Percentiles rank a stretch among this genome's conserved stretches.
These are phyloP conservation scores for Eruca vesicaria DNA, from an alignment of 441 rosid species.

Conservation along the genomic window DNA sequence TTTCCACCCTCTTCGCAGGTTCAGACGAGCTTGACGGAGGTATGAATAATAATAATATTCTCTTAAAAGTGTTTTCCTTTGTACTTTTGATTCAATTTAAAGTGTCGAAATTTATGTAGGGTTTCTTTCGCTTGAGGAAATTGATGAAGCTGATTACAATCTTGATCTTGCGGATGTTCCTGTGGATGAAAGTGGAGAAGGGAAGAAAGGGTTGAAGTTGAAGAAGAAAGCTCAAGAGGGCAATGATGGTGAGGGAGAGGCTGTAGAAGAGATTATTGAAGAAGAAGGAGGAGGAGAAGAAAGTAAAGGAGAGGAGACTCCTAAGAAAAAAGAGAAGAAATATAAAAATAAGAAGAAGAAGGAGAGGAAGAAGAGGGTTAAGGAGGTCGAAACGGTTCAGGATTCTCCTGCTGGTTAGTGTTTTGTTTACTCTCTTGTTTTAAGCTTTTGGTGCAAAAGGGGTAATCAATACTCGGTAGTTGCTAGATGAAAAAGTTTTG, in stretches of 20 bases:
- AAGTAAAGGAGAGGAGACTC: conserved; percentile 14
- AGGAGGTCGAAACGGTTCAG: conserved; percentile 26
- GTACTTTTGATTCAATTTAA: too few species aligned
- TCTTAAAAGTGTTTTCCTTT: background rate
- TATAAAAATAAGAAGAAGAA: conserved; percentile 22
- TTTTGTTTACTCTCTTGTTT: conserved; percentile 8
- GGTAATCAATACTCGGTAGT: background rate
- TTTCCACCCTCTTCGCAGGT: conserved; percentile 61
- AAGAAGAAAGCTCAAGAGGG: conserved; percentile 33
- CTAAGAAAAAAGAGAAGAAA: conserved; percentile 40
- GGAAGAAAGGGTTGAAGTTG: conserved; percentile 30
- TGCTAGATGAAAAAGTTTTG: background rate
- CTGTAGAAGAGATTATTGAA: conserved; percentile 28
- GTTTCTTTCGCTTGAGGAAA: conserved; percentile 90
- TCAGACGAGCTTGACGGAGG: conserved; percentile 89
- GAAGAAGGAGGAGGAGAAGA: background rate
- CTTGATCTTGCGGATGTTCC: conserved; percentile 47
- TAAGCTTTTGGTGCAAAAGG: background rate
- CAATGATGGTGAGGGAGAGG: conserved; percentile 34
- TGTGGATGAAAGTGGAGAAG: conserved; percentile 32
- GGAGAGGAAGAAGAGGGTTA: conserved; percentile 17
- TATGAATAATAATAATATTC: conserved; percentile 13
- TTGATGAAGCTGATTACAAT: conserved; percentile 71
- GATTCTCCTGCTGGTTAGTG: conserved; percentile 55
- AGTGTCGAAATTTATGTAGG: too few species aligned